Evolutionary conservation across 345 rosid genomes (phyloP).

Genomic region (Bruguiera gymnorhiza): DNA sequence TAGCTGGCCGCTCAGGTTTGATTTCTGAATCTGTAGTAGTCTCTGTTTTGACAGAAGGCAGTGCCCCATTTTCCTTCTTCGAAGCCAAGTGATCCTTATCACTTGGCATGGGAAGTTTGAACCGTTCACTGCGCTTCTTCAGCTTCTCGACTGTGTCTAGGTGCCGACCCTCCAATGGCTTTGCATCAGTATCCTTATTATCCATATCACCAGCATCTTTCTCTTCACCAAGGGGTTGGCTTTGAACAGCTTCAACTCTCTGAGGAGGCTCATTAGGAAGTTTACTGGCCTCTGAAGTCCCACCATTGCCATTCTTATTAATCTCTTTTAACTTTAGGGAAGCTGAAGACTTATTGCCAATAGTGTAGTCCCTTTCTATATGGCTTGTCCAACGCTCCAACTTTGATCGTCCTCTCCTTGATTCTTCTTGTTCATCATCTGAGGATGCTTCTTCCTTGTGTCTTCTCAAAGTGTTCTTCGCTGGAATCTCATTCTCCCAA

Average conservation of each 20-base stretch:
- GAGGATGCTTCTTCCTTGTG: constrained; percentile 59
- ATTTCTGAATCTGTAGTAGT: constrained; percentile 59
- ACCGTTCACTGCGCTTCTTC: constrained; percentile 97
- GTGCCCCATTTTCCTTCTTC: constrained; percentile 65
- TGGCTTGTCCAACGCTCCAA: constrained; percentile 97
- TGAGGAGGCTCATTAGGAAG: constrained; percentile 34
- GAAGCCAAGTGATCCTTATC: constrained; percentile 55
- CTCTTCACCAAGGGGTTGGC: constrained; percentile 40
- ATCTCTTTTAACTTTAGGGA: constrained; percentile 58
- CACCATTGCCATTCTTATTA: constrained; percentile 42
- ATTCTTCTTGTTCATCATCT: constrained; percentile 75
- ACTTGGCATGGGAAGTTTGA: constrained; percentile 87
- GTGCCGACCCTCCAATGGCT: constrained; percentile 62
- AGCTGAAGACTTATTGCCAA: constrained; percentile 54
- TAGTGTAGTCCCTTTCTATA: constrained; percentile 66
- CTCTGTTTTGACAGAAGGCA: constrained; percentile 53
- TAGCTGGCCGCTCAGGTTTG: constrained; percentile 84
- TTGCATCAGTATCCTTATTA: constrained; percentile 51
- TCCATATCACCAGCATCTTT: constrained; percentile 47
- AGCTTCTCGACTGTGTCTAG: constrained; percentile 92
- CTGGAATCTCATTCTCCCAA: constrained; percentile 34
- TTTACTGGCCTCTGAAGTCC: constrained; percentile 36
- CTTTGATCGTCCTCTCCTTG: constrained; percentile 80
- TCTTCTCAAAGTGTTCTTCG: constrained; percentile 46
- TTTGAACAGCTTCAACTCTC: constrained; percentile 35